A percentile compares a stretch with the other conserved stretches of the same genome.
Conservation (phyloP, 2,329 filamentous ascomycete genomes). For the Exophiala oligosperma region DNA sequence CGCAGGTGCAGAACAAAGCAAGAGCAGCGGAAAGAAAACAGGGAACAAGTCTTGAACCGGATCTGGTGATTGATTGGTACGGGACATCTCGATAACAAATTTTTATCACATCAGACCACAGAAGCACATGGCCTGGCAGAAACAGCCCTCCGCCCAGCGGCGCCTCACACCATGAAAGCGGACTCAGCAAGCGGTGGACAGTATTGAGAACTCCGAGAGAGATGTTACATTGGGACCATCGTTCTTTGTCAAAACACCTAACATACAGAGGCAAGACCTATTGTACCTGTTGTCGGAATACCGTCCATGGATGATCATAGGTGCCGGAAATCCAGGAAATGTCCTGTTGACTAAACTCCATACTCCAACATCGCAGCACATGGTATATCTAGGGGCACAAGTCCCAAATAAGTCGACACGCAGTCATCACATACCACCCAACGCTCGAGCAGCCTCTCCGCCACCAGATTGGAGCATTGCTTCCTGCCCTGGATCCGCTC, state of each 20-base stretch:
- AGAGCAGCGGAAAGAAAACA: slow-evolving; percentile 12
- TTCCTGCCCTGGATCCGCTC: slow-evolving; percentile 53
- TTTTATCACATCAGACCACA: neutral
- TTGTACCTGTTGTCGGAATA: neutral
- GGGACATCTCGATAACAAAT: neutral
- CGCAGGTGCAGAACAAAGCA: slow-evolving; percentile 32
- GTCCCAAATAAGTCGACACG: neutral
- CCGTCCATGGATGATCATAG: no score
- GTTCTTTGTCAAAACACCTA: no score
- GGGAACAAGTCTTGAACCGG: slow-evolving; percentile 20
- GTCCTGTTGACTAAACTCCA: neutral
- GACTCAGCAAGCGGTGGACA: no score
- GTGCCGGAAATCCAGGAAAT: neutral
- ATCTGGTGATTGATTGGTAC: neutral
- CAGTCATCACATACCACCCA: slow-evolving; percentile 27
- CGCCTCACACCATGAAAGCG: no score
- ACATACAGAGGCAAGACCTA: neutral
- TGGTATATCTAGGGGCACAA: neutral
- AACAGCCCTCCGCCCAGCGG: no score
- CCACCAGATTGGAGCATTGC: slow-evolving; percentile 58
- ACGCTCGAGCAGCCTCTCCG: slow-evolving; percentile 61
- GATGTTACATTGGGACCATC: no score
- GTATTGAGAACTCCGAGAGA: no score
- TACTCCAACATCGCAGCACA: neutral
- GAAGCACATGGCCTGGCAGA: neutral